Percentiles rank a stretch among this genome's conserved stretches.
Evolutionary conservation across 1,284 basidiomycete genomes (phyloP).

Genomic region (Tilletia setariae): DNA sequence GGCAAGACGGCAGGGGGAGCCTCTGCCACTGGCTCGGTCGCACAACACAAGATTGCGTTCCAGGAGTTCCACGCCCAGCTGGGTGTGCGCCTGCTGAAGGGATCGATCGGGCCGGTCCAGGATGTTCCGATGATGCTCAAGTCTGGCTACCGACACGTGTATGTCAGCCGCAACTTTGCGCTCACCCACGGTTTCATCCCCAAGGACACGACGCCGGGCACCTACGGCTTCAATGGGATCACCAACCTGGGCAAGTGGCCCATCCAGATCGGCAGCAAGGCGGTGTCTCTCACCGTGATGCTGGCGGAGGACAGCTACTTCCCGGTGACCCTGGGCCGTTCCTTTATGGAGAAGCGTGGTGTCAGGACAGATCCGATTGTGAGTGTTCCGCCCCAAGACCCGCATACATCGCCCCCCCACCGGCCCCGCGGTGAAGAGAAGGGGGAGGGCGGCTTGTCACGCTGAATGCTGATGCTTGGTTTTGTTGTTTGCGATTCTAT

Average conservation of each 20-base stretch:
- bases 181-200: conserved; percentile 84
- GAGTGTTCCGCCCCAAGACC: background rate
- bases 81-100: conserved; percentile 86
- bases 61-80: conserved; percentile 54
- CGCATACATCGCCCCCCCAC: too few relatives aligned
- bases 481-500: too few relatives aligned
- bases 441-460: too few relatives aligned
- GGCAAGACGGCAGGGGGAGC: conserved; percentile 11
- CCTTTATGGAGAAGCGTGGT: conserved; percentile 86
- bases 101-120: conserved; percentile 81
- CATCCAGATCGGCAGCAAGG: conserved; percentile 59
- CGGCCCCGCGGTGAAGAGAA: too few relatives aligned
- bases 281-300: conserved; percentile 60
- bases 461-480: background rate
- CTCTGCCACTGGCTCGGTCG: conserved; percentile 23
- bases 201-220: conserved; percentile 64
- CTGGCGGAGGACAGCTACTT: conserved; percentile 93
- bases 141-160: conserved; percentile 88
- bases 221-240: conserved; percentile 75
- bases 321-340: conserved; percentile 87
- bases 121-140: conserved; percentile 77
- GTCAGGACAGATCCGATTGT: conserved; percentile 66
- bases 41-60: conserved; percentile 52
- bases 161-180: conserved; percentile 91
- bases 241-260: conserved; percentile 59